phyloP scores from a whole-genome alignment of 306 rosid species.

The Sicyos baderoa region DNA sequence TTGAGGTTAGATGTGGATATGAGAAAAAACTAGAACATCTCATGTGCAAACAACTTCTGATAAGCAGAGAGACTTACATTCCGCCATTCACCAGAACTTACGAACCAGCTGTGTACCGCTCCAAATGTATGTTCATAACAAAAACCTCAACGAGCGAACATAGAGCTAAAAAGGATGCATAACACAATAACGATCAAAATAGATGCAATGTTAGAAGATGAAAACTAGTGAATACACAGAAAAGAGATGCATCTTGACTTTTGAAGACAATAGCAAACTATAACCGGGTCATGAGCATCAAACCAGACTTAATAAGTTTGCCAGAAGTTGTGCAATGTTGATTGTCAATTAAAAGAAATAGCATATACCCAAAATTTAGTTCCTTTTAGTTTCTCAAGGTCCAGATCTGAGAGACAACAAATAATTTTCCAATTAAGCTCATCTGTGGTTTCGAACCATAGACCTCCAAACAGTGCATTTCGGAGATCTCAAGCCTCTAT shows the following conservation, averaged over 20 bases:
- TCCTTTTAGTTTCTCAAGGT: background rate
- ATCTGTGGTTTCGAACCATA: too few relatives aligned
- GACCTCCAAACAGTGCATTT: too few relatives aligned
- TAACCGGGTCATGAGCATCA: background rate
- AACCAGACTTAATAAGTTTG: background rate
- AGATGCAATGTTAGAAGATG: background rate
- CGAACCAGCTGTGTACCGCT: slow-evolving; percentile 32
- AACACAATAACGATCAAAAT: background rate
- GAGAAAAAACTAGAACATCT: slow-evolving; percentile 13
- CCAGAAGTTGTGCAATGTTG: background rate
- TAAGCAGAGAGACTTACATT: slow-evolving; percentile 28
- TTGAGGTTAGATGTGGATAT: slow-evolving; percentile 13
- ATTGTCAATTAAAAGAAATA: background rate
- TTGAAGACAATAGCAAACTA: background rate
- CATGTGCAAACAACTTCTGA: slow-evolving; percentile 13
- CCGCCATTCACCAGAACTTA: slow-evolving; percentile 31
- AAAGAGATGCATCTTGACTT: too few relatives aligned
- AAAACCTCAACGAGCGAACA: slow-evolving; percentile 17
- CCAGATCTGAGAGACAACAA: too few relatives aligned
- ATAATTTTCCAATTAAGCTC: too few relatives aligned
- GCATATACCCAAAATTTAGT: background rate
- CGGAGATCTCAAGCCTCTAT: too few relatives aligned
- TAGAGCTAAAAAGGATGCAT: slow-evolving; percentile 22
- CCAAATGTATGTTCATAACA: slow-evolving; percentile 44
- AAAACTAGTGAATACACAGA: background rate